Evolutionary conservation across 1,284 basidiomycete genomes (phyloP), one percentile per base, ranked within the genome.

Genomic region (Trichosporon ovoides): DNA sequence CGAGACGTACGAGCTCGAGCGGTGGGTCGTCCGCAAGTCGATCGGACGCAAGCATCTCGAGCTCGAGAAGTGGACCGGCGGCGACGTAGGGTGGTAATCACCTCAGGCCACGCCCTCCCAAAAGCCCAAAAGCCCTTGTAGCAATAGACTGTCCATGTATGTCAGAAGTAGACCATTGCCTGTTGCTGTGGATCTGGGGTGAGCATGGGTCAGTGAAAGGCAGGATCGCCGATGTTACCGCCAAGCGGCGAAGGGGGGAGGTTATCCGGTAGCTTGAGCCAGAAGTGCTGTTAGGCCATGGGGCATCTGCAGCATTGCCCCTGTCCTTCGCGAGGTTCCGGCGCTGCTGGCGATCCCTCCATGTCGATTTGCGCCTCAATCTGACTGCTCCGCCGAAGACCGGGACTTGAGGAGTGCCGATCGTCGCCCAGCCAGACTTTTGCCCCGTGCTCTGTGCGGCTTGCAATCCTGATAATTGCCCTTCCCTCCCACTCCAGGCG

Each of bases 1-100:
- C 72, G 88, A 91, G 68, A 78, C 83, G 19, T 95, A 93, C 70
- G 79, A 82, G 20, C 80, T 95, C 13, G 87, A 91, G 73, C 82
- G 91, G 37, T 84, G 88, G 71, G 80, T 85, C 18, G 71, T 94
- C 49, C 75, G 80, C 53, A 94, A 92, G 74, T 72, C 77, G 11
- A 76, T 75, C 43, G 89, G 89, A 2, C 78, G 83, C 62, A 77
- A 70, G 14, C 76, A 80, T 2, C 94, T 92, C 34, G 73, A 74
- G 1, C 78, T 92, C 13, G 80, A 83, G 56, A 78, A 80, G 1
- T 93, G 85, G 73, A 77, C 76, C 16, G 82, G 83, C 11, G 84
- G 83, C 1, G 86, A 89, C 38, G 85, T 88, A 20, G 87, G 86
- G 38, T 76, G 74, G 74, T 75, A 67, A 52, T 10, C 13, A 33